A percentile compares a stretch with the other conserved stretches of the same genome.
phyloP scores from a whole-genome alignment of 352 stramenopile genomes.

The Elongisporangium anandrum region DNA sequence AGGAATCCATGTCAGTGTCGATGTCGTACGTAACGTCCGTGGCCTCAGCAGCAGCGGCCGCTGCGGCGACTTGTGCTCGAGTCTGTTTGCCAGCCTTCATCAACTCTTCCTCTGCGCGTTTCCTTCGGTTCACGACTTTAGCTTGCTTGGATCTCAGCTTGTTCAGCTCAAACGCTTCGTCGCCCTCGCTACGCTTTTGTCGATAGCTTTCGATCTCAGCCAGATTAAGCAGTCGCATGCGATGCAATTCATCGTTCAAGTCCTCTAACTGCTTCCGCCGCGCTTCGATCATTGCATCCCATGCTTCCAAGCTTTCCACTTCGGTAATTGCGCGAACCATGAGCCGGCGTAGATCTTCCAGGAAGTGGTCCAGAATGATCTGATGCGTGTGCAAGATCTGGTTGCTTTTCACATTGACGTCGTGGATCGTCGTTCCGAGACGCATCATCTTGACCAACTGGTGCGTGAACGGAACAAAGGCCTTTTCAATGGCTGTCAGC shows the following conservation, averaged over 20 bases:
- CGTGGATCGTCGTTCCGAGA: slow-evolving; percentile 30
- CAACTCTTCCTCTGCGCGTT: slow-evolving; percentile 33
- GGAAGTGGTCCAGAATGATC: slow-evolving; percentile 44
- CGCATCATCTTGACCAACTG: slow-evolving; percentile 51
- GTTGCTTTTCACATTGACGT: slow-evolving; percentile 37
- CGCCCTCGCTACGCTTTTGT: slow-evolving; percentile 57
- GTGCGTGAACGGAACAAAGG: slow-evolving; percentile 75
- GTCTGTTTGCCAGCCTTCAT: slow-evolving; percentile 34
- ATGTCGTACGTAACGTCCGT: slow-evolving; percentile 26
- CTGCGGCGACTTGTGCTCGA: slow-evolving; percentile 16
- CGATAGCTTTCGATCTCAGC: slow-evolving; percentile 56
- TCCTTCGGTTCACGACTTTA: slow-evolving; percentile 36
- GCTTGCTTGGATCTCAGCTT: slow-evolving; percentile 54
- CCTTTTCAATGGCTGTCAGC: slow-evolving; percentile 55
- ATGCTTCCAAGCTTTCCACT: slow-evolving; percentile 57
- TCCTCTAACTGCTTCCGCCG: slow-evolving; percentile 51
- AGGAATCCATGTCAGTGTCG: slow-evolving; percentile 34
- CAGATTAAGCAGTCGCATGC: slow-evolving; percentile 51
- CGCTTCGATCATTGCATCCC: slow-evolving; percentile 60
- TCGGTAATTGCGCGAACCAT: slow-evolving; percentile 44
- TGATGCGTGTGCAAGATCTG: slow-evolving; percentile 32
- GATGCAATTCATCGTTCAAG: slow-evolving; percentile 49
- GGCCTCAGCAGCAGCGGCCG: slow-evolving; percentile 4
- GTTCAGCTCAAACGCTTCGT: slow-evolving; percentile 57
- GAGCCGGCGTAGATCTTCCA: slow-evolving; percentile 53